Conservation (phyloP, 257 asterid genomes). For the Solanum sparsipilum region DNA sequence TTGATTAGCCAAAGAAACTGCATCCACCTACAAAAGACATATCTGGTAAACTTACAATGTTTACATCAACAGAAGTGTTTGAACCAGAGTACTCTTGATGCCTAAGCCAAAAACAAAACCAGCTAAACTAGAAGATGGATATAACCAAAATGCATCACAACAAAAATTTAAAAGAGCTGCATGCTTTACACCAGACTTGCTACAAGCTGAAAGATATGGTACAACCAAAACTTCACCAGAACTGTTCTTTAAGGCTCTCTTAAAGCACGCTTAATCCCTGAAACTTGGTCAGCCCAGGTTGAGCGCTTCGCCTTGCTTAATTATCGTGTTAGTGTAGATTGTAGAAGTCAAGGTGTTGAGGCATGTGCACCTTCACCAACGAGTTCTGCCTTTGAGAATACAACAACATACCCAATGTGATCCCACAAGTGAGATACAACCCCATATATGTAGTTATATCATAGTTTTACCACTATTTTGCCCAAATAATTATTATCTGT, state of each 20-base stretch:
- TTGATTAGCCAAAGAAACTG: conserved; percentile 60
- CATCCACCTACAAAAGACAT: conserved; percentile 61
- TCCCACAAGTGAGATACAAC: not conserved
- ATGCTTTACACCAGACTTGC: not conserved
- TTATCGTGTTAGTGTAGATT: not conserved
- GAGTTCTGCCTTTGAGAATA: not conserved
- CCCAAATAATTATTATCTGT: not conserved
- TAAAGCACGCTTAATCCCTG: not conserved
- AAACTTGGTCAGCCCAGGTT: not conserved
- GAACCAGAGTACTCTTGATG: not conserved
- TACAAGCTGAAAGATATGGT: not conserved
- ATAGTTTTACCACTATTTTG: not conserved
- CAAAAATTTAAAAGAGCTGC: not conserved
- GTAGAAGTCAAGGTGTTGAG: not conserved
- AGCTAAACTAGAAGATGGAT: not conserved
- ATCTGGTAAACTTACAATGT: conserved; percentile 1
- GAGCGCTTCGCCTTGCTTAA: not conserved
- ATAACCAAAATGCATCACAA: not conserved
- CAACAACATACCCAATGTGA: not conserved
- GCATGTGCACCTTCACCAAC: not conserved
- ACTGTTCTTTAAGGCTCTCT: not conserved
- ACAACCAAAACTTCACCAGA: not conserved
- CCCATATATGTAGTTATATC: not conserved
- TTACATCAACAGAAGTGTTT: not conserved
- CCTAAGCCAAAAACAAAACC: not conserved